Conservation (phyloP, 305 asterid species). For the Fraxinus sp. region DNA sequence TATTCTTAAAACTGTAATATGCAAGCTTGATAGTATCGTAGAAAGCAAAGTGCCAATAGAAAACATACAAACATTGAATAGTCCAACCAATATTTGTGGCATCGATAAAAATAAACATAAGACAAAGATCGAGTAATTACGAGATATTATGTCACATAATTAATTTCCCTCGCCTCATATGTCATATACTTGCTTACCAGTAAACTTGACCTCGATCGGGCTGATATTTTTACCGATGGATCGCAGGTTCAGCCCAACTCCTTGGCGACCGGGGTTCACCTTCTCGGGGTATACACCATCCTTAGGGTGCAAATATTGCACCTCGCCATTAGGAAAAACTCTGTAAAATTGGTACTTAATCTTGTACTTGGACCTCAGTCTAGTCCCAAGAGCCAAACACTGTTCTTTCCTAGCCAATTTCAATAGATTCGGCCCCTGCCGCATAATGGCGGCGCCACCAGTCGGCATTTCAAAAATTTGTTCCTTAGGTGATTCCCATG, state of each 20-base stretch:
- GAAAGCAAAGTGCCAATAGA: not conserved
- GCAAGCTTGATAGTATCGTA: not conserved
- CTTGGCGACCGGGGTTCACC: slow-evolving; percentile 80
- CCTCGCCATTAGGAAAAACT: slow-evolving; percentile 93
- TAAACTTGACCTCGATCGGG: slow-evolving; percentile 86
- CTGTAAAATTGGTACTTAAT: slow-evolving; percentile 82
- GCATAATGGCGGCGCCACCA: slow-evolving; percentile 95
- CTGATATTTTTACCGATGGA: slow-evolving; percentile 77
- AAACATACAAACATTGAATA: not conserved
- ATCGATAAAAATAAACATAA: not conserved
- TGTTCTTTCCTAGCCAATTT: slow-evolving; percentile 90
- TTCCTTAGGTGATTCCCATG: slow-evolving; percentile 92
- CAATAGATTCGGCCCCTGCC: slow-evolving; percentile 79
- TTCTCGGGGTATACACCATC: slow-evolving; percentile 97
- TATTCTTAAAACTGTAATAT: not conserved
- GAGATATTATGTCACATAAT: not conserved
- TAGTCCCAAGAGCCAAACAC: slow-evolving; percentile 82
- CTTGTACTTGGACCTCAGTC: slow-evolving; percentile 86
- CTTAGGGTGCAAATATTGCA: slow-evolving; percentile 87
- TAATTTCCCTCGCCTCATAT: slow-evolving; percentile 36
- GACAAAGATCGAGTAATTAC: not conserved
- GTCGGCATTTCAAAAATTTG: slow-evolving; percentile 94
- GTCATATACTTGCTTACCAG: slow-evolving; percentile 80
- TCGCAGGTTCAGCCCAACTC: slow-evolving; percentile 71
- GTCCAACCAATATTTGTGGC: not conserved